Evolutionary conservation across 495 filamentous ascomycete species (phyloP).

Genomic region (Podospora pseudopauciseta): DNA sequence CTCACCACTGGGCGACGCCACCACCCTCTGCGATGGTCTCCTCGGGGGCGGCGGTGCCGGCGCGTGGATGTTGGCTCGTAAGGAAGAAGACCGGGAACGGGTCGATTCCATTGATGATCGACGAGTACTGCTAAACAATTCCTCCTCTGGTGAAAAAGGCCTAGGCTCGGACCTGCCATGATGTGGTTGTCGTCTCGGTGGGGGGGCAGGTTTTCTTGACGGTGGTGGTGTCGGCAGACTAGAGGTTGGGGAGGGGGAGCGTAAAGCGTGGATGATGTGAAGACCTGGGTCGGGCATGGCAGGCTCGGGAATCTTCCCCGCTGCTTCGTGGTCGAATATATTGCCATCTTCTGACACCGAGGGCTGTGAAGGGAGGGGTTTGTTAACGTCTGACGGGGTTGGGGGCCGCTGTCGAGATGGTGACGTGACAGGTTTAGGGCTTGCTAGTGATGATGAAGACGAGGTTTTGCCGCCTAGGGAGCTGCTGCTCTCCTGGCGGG

Average conservation of each 20-base stretch:
- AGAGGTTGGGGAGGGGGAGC: slow-evolving; percentile 30
- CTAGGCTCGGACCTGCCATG: slow-evolving; percentile 37
- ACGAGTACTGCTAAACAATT: slow-evolving; percentile 25
- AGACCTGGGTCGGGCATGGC: slow-evolving; percentile 27
- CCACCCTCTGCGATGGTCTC: slow-evolving; percentile 29
- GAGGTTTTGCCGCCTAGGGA: neutral
- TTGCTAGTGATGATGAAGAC: neutral
- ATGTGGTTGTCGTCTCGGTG: slow-evolving; percentile 46
- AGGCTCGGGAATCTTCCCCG: slow-evolving; percentile 43
- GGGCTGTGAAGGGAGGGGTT: slow-evolving; percentile 45
- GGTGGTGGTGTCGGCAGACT: slow-evolving; percentile 15
- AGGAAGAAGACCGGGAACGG: slow-evolving; percentile 40
- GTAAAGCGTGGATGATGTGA: slow-evolving; percentile 22
- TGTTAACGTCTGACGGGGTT: slow-evolving; percentile 47
- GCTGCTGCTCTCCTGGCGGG: slow-evolving; percentile 3
- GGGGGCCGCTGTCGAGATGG: slow-evolving; percentile 14
- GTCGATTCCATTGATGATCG: slow-evolving; percentile 45
- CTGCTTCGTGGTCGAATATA: slow-evolving; percentile 43
- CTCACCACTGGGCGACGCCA: slow-evolving; percentile 12
- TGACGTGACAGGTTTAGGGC: neutral
- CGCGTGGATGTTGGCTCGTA: slow-evolving; percentile 33
- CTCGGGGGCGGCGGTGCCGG: slow-evolving; percentile 46
- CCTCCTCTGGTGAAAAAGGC: slow-evolving; percentile 25
- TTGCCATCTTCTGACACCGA: slow-evolving; percentile 40
- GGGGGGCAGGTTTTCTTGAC: slow-evolving; percentile 43